Evolutionary conservation across 768 basidiomycete species (phyloP), one percentile per base, ranked within the genome.

Genomic region (Tricholoma flavovirens): DNA sequence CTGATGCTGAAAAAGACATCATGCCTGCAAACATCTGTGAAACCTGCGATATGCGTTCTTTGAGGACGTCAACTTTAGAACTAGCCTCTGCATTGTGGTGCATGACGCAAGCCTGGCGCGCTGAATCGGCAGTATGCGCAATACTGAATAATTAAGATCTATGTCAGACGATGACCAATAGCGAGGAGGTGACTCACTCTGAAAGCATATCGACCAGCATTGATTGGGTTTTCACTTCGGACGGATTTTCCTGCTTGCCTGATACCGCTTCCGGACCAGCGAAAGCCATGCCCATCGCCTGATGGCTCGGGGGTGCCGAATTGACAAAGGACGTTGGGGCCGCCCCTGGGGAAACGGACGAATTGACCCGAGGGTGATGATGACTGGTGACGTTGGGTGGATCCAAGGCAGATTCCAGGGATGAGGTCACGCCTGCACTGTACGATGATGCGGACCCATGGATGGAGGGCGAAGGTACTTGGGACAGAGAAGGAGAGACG

Each of bases 81-180:
- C 74, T 73, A 5, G 80, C 79, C 61, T 79, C 77, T 7, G 72
- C 58, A 50, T 74, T 75, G 59, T 80, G 77, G n/a, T 63, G 66
- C 69, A 60, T 71, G 66, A 57, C 61, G 59, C 80, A 84, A 32
- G 78, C 77, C 36, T 75, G 74, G 40, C 76, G 80, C 42, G 82
- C 84, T 43, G 81, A 80, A 53, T 77, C 74, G 36, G 84, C 83
- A 14, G 83, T 83, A 54, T 80, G 76, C 40, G 79, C 82, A 60
- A 87, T 84, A 67, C 85, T 86, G 63, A 54, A 59, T 56, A 52
- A 64, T 58, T 59, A 55, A 60, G 57, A 43, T 43, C 52, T 64
- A 56, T 58, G 54, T 33, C 59, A 42, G 45, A 35, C 19, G 30
- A 36, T 36, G 51, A 54, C 22, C 49, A 56, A 45, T 56, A 50